Base-by-base conservation (phyloP, 2,329 filamentous ascomycete genomes). In the Epichloe aotearoae region DNA sequence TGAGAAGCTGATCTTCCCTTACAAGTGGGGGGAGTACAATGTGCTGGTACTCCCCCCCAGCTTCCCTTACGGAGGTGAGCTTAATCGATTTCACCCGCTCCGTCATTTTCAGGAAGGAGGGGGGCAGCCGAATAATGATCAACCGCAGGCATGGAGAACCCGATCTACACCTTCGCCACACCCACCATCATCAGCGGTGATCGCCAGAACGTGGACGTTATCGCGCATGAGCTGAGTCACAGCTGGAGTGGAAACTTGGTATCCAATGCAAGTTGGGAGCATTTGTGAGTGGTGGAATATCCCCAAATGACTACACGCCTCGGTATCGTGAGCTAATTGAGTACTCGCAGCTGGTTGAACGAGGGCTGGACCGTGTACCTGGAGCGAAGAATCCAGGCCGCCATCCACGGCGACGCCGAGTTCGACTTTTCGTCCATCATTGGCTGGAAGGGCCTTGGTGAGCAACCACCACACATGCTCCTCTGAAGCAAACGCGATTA, bases 21-120 rank as follows among this genome's bases (percentile, higher is more conserved):
- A 98, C 66, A 80, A 81, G 52, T 98, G 93, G 93, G 93, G 93
- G 88, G 83, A 90, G 58, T 97, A 97, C 73, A 97, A 97, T 58
- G 87, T 95, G 10, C 73, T 97, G 20, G 84, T 96, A 4, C 73
- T 34, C 91, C 91, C 88, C 91, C 91, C 88, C 1, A 91, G 86
- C 58, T 97, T 95, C 65, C 65, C 88, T 0, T 94, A 93, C 60
- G 88, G 88, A 61, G 86, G 84, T 68, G 69, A 70, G 77, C 43
- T 26, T 10, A 19, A 12, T 66, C 53, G 17, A 10, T 5, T 8
- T 14, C 5, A 17, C 39, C 5, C 3, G 33, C 10, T 17, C 10
- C 41, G 23, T 36, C 11, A 19, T 17, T 6, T 6, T 40, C 12
- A n/a, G 23, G n/a, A 41, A 8, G 34, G 19, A 19, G 17, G 8